Evolutionary conservation across 2,329 filamentous ascomycete species (phyloP).

Genomic region (Colletotrichum sp.): DNA sequence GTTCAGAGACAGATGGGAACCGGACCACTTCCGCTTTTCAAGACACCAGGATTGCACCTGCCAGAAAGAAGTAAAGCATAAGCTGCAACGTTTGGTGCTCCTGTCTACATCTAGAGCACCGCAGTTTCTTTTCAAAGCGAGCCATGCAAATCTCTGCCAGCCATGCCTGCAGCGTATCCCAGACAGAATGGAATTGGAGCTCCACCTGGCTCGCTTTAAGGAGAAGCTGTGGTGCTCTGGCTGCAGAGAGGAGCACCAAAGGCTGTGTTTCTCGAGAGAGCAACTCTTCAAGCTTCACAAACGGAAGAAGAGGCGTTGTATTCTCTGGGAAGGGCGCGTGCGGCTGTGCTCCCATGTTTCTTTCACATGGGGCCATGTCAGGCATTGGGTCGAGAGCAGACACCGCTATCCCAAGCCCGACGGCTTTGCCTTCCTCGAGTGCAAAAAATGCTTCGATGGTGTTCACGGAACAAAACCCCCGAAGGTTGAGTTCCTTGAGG

Average conservation of each 20-base stretch:
- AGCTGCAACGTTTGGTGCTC: accelerated
- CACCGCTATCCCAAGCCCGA: neutral
- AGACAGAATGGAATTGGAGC: neutral
- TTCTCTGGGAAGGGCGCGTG: neutral
- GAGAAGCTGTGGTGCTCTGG: neutral
- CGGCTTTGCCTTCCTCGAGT: neutral
- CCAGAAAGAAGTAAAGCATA: neutral
- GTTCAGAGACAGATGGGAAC: neutral
- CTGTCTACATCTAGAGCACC: neutral
- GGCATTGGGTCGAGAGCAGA: neutral
- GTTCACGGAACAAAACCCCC: accelerated
- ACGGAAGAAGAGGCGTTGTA: neutral
- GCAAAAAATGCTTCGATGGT: accelerated
- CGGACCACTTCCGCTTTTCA: neutral
- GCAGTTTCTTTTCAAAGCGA: neutral
- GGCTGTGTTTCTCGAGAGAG: neutral
- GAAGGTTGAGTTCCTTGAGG: neutral
- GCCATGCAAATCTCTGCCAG: neutral
- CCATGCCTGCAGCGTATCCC: neutral
- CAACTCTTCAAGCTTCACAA: neutral
- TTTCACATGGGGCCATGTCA: neutral
- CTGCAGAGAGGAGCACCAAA: neutral
- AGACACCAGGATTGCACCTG: neutral
- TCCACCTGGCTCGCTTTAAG: neutral
- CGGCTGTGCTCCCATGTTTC: neutral